Evolutionary conservation across 2,329 filamentous ascomycete species (phyloP).

Genomic region (Alternaria tenuissima): DNA sequence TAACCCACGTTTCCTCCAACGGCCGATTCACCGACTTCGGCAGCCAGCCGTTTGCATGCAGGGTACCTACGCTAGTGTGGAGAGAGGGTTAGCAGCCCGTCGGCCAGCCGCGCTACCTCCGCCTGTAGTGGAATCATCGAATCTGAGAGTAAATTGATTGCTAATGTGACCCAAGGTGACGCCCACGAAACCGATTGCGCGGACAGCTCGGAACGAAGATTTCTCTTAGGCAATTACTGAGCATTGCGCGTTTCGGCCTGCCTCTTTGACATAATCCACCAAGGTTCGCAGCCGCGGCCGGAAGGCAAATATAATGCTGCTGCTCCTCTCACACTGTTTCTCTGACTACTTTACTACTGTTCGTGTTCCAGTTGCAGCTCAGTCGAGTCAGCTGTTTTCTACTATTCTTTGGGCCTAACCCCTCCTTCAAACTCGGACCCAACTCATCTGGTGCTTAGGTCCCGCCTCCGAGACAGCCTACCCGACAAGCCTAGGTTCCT

Average conservation of each 20-base stretch:
- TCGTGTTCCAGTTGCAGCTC: conserved; percentile 5
- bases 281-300: conserved; percentile 17
- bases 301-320: conserved; percentile 7
- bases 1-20: conserved; percentile 6
- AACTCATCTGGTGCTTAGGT: conserved; percentile 13
- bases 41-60: conserved; percentile 12
- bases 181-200: conserved; percentile 17
- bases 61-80: conserved; percentile 9
- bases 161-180: conserved; percentile 23
- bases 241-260: conserved; percentile 15
- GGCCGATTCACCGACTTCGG: conserved; percentile 16
- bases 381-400: not conserved
- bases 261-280: conserved; percentile 8
- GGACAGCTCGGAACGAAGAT: conserved; percentile 14
- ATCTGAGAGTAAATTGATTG: conserved; percentile 27
- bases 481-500: conserved; percentile 21
- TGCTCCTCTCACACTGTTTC: conserved; percentile 8
- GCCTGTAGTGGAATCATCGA: conserved; percentile 21
- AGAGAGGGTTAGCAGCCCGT: conserved; percentile 12
- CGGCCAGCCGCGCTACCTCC: conserved; percentile 21
- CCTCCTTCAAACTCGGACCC: conserved; percentile 9
- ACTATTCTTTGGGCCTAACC: not conserved
- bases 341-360: conserved; percentile 1
- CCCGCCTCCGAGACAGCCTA: conserved; percentile 19
- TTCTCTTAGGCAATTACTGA: conserved; percentile 14